Evolutionary conservation across 192 early-diverging fungal genomes (phyloP).

Genomic region (Phlyctochytrium arcticum): DNA sequence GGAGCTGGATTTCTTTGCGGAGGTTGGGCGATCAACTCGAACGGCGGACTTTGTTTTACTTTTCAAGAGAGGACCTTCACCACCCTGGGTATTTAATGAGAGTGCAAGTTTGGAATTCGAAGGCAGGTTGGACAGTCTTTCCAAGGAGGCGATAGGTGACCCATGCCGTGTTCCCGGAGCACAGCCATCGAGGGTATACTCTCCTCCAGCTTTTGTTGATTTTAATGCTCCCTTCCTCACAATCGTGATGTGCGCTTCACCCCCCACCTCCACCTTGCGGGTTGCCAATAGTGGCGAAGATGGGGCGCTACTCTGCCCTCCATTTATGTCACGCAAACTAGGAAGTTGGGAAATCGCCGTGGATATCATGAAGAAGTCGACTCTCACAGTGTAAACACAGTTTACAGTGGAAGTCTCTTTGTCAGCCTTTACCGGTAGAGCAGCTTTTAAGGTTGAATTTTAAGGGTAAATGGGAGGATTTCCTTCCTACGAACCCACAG

Average conservation of each 20-base stretch:
- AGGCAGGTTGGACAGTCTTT: not conserved
- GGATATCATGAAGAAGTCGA: no score
- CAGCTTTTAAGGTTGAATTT: no score
- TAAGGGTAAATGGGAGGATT: no score
- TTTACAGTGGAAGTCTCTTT: no score
- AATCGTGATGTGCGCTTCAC: not conserved
- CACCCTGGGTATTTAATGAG: not conserved
- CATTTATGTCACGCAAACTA: no score
- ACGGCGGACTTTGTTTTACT: not conserved
- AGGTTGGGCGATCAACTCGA: not conserved
- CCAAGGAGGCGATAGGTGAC: not conserved
- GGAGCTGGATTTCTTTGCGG: not conserved
- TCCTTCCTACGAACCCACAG: no score
- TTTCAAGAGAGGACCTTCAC: not conserved
- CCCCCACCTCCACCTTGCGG: not conserved
- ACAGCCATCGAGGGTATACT: not conserved
- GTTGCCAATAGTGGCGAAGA: not conserved
- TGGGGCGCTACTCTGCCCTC: no score
- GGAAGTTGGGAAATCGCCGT: no score
- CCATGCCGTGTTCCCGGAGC: not conserved
- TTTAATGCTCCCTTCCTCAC: not conserved
- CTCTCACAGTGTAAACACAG: no score
- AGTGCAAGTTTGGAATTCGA: not conserved
- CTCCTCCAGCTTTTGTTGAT: not conserved
- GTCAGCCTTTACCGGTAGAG: no score